Evolutionary conservation across 2,329 filamentous ascomycete genomes (phyloP), one percentile per base, ranked within the genome.

Genomic region (Sclerotinia spermophila): DNA sequence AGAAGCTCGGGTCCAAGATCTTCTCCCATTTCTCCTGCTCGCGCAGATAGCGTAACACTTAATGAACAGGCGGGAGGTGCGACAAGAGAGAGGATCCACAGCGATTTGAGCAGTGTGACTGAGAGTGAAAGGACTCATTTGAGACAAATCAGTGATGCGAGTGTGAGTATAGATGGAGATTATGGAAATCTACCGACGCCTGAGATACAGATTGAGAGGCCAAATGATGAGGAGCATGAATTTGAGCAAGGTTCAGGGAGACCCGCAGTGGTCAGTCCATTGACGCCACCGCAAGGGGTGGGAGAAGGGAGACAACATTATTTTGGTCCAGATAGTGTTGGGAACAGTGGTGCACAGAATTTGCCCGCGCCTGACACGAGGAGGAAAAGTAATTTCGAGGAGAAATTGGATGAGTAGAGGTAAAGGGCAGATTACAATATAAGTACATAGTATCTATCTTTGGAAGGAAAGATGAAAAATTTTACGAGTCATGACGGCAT

Each of bases 381-480:
- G 65, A 71, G 75, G 73, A 78, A 68, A 67, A 78, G 77, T 71
- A 74, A 76, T 68, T 78, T 78, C 65, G 70, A 68, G 40, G 77
- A 78, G 64, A 73, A 72, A 30, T 70, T 78, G 71, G 75, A 75
- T 66, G 75, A 76, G 53, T 65, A 58, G 24, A n/a, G 3, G 48
- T 61, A 48, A 38, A 38, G 7, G 21, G 33, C 33, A 3, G 21
- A 38, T 59, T 38, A 38, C 15, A 38, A 59, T 38, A 38, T 17
- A 38, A 59, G 56, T 58, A 58, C 2, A 38, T 58, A 58, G 5
- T 58, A 15, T 38, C 17, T 21, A 59, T n/a, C 45, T 48, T 48
- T n/a, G 21, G 33, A n/a, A 38, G 35, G 21, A 17, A 48, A 61
- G 15, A 27, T 6, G 13, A 53, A 66, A 35, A 48, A 38, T 21